phyloP scores from a whole-genome alignment of 2,329 filamentous ascomycete genomes.

The Lojkania enalia region DNA sequence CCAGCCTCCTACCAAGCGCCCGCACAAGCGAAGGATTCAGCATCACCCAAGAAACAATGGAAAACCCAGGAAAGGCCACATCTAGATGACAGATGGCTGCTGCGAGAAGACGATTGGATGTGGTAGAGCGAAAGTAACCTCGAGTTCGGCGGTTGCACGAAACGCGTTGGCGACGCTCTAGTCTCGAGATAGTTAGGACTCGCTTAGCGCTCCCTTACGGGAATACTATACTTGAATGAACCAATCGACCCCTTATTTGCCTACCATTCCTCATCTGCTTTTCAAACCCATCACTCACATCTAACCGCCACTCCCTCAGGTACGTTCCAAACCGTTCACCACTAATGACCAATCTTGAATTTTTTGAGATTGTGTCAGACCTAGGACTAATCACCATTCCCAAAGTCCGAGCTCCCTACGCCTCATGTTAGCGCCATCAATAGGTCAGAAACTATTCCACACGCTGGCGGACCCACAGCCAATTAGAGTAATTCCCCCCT shows the following conservation, averaged over 20 bases:
- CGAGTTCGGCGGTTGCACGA: background rate
- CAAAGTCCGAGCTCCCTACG: background rate
- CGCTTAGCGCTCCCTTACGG: background rate
- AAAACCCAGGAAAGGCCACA: no score
- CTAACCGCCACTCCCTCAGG: no score
- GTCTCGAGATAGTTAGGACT: background rate
- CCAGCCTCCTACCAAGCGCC: background rate
- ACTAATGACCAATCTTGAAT: background rate
- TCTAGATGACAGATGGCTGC: no score
- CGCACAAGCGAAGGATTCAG: background rate
- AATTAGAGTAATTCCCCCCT: background rate
- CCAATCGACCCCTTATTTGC: no score
- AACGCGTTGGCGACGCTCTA: background rate
- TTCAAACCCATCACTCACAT: no score
- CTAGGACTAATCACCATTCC: background rate
- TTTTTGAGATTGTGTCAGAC: background rate
- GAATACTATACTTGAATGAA: background rate
- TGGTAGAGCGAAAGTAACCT: background rate
- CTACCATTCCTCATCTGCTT: no score
- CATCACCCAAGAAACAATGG: background rate
- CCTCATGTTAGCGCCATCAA: background rate
- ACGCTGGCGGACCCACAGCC: background rate
- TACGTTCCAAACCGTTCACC: background rate
- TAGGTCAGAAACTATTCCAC: background rate
- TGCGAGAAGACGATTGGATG: background rate